These are phyloP conservation scores for Hygrocybe punicea DNA, from an alignment of 768 basidiomycete species.

Conservation along the genomic window DNA sequence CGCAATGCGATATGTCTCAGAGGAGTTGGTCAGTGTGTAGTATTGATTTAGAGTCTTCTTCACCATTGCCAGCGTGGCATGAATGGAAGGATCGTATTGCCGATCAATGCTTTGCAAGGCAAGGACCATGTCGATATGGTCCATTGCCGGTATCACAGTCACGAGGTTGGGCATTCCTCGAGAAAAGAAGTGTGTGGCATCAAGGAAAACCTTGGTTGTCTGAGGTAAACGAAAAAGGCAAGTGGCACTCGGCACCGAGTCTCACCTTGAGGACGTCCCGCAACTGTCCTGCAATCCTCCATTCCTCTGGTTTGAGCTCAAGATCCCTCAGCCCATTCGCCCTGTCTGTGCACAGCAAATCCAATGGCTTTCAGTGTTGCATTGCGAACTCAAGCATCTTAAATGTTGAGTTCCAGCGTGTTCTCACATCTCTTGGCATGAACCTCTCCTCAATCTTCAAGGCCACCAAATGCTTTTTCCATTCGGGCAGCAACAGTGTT, in stretches of 20 bases:
- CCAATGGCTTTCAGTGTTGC: slow-evolving; percentile 24
- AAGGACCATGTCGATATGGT: slow-evolving; percentile 28
- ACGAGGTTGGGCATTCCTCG: slow-evolving; percentile 18
- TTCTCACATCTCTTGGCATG: slow-evolving; percentile 34
- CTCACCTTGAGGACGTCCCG: slow-evolving; percentile 21
- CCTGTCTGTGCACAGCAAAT: slow-evolving; percentile 16
- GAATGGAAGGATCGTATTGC: slow-evolving; percentile 17
- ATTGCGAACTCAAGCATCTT: slow-evolving; percentile 33
- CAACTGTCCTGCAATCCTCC: slow-evolving; percentile 26
- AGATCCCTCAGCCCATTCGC: slow-evolving; percentile 12
- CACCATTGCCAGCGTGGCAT: slow-evolving; percentile 19
- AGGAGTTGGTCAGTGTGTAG: slow-evolving; percentile 31
- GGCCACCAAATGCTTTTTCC: slow-evolving; percentile 17
- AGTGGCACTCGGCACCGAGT: neutral
- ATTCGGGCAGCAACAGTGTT: slow-evolving; percentile 30
- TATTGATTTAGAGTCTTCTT: slow-evolving; percentile 34
- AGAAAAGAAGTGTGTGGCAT: slow-evolving; percentile 18
- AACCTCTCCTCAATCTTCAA: slow-evolving; percentile 7
- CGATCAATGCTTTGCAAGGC: neutral
- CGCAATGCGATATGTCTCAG: slow-evolving; percentile 33
- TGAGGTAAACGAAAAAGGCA: slow-evolving; percentile 5
- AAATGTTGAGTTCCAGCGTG: too few species aligned
- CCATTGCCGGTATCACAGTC: slow-evolving; percentile 33
- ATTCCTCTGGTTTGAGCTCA: slow-evolving; percentile 19
- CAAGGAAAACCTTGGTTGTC: slow-evolving; percentile 28